Evolutionary conservation across 768 basidiomycete genomes (phyloP).

Genomic region (Dioszegia crocea): DNA sequence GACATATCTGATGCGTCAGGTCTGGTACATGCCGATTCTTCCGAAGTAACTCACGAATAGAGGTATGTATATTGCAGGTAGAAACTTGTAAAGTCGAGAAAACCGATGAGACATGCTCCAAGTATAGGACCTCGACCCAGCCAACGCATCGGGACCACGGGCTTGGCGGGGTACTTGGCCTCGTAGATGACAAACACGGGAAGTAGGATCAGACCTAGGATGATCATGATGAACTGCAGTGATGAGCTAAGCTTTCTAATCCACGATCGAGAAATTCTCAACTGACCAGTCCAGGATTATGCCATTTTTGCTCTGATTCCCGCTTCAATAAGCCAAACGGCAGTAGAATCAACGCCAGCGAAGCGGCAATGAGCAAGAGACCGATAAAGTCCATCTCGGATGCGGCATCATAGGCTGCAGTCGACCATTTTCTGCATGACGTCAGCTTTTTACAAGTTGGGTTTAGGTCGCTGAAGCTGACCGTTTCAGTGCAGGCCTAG

Average conservation of each 20-base stretch:
- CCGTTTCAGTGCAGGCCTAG: slow-evolving; percentile 5
- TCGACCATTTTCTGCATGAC: slow-evolving; percentile 11
- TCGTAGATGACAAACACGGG: slow-evolving; percentile 47
- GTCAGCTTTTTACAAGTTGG: background rate
- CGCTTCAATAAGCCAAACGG: slow-evolving; percentile 37
- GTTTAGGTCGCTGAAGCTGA: background rate
- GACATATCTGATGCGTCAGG: slow-evolving; percentile 35
- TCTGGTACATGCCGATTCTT: background rate
- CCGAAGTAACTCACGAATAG: slow-evolving; percentile 60
- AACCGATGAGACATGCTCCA: slow-evolving; percentile 61
- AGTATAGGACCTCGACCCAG: slow-evolving; percentile 60
- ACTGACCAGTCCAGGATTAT: slow-evolving; percentile 43
- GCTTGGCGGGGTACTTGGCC: slow-evolving; percentile 56
- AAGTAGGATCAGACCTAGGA: slow-evolving; percentile 45
- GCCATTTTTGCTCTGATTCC: slow-evolving; percentile 31
- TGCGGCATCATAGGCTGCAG: slow-evolving; percentile 16
- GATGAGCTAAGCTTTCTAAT: background rate
- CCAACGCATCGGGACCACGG: slow-evolving; percentile 63
- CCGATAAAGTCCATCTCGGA: slow-evolving; percentile 44
- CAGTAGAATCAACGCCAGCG: slow-evolving; percentile 46
- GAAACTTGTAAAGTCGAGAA: slow-evolving; percentile 52
- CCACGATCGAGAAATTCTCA: background rate
- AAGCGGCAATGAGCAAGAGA: slow-evolving; percentile 47
- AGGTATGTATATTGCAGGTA: slow-evolving; percentile 68
- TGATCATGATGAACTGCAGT: slow-evolving; percentile 48